Conservation (phyloP, 768 basidiomycete genomes). For the Pleurotus giganteus region DNA sequence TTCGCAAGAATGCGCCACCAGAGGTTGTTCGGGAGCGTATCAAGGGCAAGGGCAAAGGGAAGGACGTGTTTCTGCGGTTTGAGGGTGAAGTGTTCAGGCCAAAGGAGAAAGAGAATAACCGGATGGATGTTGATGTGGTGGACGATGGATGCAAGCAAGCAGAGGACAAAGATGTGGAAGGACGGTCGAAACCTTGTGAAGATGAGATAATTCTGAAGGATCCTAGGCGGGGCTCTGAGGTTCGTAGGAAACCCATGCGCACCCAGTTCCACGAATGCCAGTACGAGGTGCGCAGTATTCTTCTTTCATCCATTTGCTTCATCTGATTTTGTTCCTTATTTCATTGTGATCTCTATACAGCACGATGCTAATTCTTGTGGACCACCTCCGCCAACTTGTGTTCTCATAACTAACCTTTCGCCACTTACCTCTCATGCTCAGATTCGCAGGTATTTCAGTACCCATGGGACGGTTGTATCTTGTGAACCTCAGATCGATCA, state of each 20-base stretch:
- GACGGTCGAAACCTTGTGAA: constrained; percentile 22
- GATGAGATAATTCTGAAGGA: constrained; percentile 43
- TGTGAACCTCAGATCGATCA: constrained; percentile 81
- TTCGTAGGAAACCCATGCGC: constrained; percentile 22
- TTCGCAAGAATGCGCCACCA: constrained; percentile 29
- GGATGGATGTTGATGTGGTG: constrained; percentile 2
- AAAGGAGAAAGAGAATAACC: constrained; percentile 14
- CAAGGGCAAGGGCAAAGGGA: constrained; percentile 61
- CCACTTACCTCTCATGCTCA: constrained; percentile 65
- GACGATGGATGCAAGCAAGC: constrained; percentile 2
- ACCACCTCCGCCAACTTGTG: constrained; percentile 68
- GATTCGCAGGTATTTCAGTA: constrained; percentile 63
- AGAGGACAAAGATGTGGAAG: constrained; percentile 4
- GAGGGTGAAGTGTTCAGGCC: constrained; percentile 52
- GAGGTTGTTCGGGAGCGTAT: constrained; percentile 41
- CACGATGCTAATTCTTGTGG: constrained; percentile 72
- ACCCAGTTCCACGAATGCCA: constrained; percentile 41
- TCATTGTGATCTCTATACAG: too few species aligned
- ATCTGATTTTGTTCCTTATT: neutral
- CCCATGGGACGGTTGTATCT: constrained; percentile 58
- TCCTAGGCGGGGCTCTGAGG: constrained; percentile 48
- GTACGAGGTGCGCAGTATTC: constrained; percentile 49
- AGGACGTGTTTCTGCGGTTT: constrained; percentile 28
- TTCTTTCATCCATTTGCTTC: constrained; percentile 19
- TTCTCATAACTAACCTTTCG: constrained; percentile 72